Evolutionary conservation across 73 alveolate species (phyloP).

Genomic region (Paramecium primaurelia): DNA sequence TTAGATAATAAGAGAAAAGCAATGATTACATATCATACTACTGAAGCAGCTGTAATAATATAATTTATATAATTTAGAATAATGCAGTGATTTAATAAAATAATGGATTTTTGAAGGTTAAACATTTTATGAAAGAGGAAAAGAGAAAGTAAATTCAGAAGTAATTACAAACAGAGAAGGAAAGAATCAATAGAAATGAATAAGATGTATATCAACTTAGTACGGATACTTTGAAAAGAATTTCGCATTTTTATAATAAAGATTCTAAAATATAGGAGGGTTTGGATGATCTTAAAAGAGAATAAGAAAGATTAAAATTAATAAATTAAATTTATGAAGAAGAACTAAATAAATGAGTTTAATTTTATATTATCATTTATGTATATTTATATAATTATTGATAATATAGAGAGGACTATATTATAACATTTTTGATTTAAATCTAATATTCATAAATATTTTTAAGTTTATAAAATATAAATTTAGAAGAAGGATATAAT

Average conservation of each 20-base stretch:
- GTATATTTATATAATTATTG: not conserved
- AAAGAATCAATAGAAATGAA: not conserved
- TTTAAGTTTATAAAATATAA: not conserved
- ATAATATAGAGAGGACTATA: not conserved
- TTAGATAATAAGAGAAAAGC: not conserved
- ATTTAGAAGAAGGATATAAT: not conserved
- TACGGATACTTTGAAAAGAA: slow-evolving; percentile 7
- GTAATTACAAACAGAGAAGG: not conserved
- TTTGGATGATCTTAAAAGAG: not conserved
- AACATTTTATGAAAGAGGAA: not conserved
- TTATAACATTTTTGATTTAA: no score
- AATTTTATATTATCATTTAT: not conserved
- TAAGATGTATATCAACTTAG: not conserved
- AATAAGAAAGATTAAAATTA: not conserved
- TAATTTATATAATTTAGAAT: not conserved
- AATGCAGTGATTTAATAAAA: not conserved
- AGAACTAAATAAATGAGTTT: slow-evolving; percentile 19
- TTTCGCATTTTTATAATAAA: not conserved
- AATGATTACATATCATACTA: not conserved
- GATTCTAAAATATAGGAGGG: not conserved
- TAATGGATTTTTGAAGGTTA: not conserved
- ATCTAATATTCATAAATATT: not conserved
- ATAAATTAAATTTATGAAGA: slow-evolving; percentile 13
- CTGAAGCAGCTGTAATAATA: slow-evolving; percentile 21
- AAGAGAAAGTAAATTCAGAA: not conserved